Evolutionary conservation across 768 basidiomycete species (phyloP), one percentile per base, ranked within the genome.

Genomic region (Mycena vitilis): DNA sequence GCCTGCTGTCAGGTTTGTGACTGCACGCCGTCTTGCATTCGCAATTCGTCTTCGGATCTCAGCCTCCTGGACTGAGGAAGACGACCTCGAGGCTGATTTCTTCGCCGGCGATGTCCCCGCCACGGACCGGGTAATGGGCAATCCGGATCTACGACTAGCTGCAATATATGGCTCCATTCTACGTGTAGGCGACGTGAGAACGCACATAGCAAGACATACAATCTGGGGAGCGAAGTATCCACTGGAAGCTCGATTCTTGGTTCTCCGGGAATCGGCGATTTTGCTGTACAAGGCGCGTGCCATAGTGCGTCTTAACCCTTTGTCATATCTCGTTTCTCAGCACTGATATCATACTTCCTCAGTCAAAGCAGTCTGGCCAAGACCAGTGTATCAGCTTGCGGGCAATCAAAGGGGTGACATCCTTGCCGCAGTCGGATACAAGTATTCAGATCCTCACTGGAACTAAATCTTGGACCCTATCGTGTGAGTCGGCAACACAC

Each of bases 381-480:
- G 47, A 64, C 12, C 63, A 57, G 37, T 64, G 55, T 15, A 64
- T 64, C 47, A 25, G 36, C 4, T n/a, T 64, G 63, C 55, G 55
- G 13, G 63, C 47, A 10, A 47, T 57, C 5, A 47, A 20, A 4
- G 55, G 16, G 13, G 36, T 64, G 4, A 40, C 38, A 15, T 38
- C 36, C 22, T 22, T 34, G 23, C 44, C 34, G 2, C 47, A 48
- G 11, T 37, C 55, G 16, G 25, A 37, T 36, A 25, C 16, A 0
- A 38, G 37, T 15, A 38, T 64, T 0, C n/a, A 49, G 16, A 56
- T 64, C 22, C 11, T 25, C 11, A 64, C 55, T 20, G 2, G 30
- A 22, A 49, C 45, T 2, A 64, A 64, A 42, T 25, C 54, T 1
- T 47, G 56, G 5, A n/a, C 37, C 9, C 18, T 64, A 20, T 18